Conservation (phyloP, 371 early-diverging fungal genomes). For the Apophysomyces ossiformis region DNA sequence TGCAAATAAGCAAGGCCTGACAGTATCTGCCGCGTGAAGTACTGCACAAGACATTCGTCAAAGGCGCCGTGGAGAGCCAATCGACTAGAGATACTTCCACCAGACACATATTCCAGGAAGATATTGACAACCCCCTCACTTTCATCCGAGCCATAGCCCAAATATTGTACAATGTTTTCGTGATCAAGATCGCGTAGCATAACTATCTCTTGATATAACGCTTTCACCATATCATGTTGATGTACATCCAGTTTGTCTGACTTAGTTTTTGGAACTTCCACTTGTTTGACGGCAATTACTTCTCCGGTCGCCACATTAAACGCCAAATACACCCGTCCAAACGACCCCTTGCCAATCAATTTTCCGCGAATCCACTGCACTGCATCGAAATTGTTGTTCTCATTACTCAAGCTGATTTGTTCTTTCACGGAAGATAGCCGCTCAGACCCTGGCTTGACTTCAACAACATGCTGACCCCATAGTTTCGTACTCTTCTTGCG, state of each 20-base stretch:
- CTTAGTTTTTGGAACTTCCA: constrained; percentile 66
- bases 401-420: constrained; percentile 20
- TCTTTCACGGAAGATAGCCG: constrained; percentile 12
- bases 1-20: constrained; percentile 92
- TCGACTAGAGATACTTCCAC: constrained; percentile 79
- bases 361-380: constrained; percentile 84
- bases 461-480: constrained; percentile 58
- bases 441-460: constrained; percentile 50
- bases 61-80: constrained; percentile 75
- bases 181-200: constrained; percentile 84
- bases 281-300: constrained; percentile 98
- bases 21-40: constrained; percentile 88
- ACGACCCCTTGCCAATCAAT: constrained; percentile 96
- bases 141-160: constrained; percentile 72
- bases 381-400: constrained; percentile 4
- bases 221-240: constrained; percentile 54
- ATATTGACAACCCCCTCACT: constrained; percentile 75
- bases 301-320: constrained; percentile 84
- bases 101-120: constrained; percentile 91
- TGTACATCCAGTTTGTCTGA: constrained; percentile 23
- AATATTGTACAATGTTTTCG: constrained; percentile 83
- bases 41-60: constrained; percentile 73
- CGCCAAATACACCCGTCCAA: constrained; percentile 95
- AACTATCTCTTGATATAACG: constrained; percentile 83
- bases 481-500: constrained; percentile 64